phyloP scores from a whole-genome alignment of 2,329 filamentous ascomycete species.

The Exophiala viscosa region DNA sequence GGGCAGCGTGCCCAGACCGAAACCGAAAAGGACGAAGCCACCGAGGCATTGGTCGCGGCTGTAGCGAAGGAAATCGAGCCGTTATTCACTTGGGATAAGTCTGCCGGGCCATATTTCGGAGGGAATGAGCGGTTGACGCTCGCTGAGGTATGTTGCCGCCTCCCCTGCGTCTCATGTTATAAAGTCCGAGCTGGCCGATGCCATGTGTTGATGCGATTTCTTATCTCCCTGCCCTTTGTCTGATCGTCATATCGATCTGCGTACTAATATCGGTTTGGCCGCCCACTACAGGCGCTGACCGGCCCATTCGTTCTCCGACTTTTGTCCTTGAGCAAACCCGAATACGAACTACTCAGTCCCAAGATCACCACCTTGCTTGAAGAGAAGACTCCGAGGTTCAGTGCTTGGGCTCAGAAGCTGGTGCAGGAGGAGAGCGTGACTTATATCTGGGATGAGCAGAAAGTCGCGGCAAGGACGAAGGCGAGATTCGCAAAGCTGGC shows the following conservation, averaged over 20 bases:
- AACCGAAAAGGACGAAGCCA: conserved; percentile 50
- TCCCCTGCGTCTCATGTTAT: background rate
- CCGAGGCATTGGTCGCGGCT: conserved; percentile 50
- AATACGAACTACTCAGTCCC: conserved; percentile 41
- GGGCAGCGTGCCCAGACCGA: conserved; percentile 43
- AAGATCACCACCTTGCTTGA: conserved; percentile 50
- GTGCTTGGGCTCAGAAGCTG: conserved; percentile 62
- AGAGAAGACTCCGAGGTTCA: conserved; percentile 42
- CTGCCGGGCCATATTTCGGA: conserved; percentile 57
- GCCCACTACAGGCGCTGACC: conserved; percentile 55
- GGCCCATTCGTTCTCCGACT: conserved; percentile 66
- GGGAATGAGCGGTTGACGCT: conserved; percentile 63
- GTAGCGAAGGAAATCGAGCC: conserved; percentile 71
- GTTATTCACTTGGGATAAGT: conserved; percentile 44
- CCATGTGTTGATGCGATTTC: no score
- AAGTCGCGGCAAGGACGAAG: conserved; percentile 28
- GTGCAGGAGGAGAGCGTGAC: conserved; percentile 63
- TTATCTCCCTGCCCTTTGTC: no score
- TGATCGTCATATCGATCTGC: no score
- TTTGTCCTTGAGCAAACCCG: conserved; percentile 52
- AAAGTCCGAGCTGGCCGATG: no score
- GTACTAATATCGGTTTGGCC: no score
- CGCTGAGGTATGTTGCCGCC: conserved; percentile 59
- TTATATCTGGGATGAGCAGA: conserved; percentile 57
- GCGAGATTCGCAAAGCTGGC: conserved; percentile 7